Conservation (phyloP, 192 early-diverging fungal species). For the Lunasporangiospora selenospora region DNA sequence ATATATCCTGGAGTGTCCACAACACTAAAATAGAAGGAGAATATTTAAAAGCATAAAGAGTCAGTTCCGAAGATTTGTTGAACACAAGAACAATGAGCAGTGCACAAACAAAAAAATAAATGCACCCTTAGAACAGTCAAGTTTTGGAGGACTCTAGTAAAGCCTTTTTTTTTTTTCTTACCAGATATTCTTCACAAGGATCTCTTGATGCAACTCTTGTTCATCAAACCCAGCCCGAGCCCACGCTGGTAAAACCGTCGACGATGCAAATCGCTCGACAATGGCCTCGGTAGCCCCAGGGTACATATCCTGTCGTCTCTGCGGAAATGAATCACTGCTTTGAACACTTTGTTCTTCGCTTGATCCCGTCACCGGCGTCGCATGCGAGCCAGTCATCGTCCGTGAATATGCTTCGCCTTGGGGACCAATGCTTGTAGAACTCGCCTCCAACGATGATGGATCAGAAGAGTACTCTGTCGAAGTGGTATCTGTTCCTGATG, state of each 20-base stretch:
- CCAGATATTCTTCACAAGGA: slow-evolving; percentile 41
- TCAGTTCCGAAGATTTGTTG: no score
- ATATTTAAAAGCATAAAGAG: no score
- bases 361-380: background rate
- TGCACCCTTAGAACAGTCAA: no score
- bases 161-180: no score
- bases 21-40: slow-evolving; percentile 5
- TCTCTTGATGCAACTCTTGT: slow-evolving; percentile 27
- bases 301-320: slow-evolving; percentile 5
- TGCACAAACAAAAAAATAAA: no score
- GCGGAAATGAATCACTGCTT: background rate
- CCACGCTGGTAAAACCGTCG: slow-evolving; percentile 30
- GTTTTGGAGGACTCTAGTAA: no score
- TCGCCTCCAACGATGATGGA: no score
- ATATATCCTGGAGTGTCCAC: slow-evolving; percentile 32
- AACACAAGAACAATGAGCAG: no score
- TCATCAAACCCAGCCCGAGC: slow-evolving; percentile 28
- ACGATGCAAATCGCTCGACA: slow-evolving; percentile 26
- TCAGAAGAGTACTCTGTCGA: no score
- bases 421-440: no score
- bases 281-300: background rate
- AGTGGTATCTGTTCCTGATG: background rate
- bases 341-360: background rate
- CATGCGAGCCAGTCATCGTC: background rate
- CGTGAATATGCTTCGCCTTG: no score